phyloP scores from a whole-genome alignment of 1,139 yeast genomes.

The Trichomonascaceae sp. region DNA sequence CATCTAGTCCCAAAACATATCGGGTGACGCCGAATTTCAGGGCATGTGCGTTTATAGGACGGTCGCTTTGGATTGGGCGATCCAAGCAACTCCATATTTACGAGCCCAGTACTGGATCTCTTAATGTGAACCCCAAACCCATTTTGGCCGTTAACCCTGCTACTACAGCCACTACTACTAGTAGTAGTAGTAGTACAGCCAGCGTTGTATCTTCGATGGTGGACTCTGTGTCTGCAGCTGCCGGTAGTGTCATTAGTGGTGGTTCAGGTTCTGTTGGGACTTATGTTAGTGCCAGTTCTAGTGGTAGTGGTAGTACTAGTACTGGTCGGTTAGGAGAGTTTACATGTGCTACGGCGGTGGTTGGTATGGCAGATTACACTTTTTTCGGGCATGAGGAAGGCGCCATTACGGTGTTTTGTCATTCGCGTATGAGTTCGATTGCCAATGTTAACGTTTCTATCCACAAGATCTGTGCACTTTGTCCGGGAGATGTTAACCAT shows the following conservation, averaged over 20 bases:
- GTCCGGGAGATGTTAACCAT: slow-evolving; percentile 19
- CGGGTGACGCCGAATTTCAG: slow-evolving; percentile 22
- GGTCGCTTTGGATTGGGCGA: slow-evolving; percentile 26
- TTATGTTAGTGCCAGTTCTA: slow-evolving; percentile 5
- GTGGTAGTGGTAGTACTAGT: slow-evolving; percentile 7
- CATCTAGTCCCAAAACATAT: slow-evolving; percentile 19
- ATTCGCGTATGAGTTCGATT: slow-evolving; percentile 15
- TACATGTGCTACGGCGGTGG: slow-evolving; percentile 20
- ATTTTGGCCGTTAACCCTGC: slow-evolving; percentile 11
- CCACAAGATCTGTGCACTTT: slow-evolving; percentile 22
- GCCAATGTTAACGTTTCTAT: slow-evolving; percentile 25
- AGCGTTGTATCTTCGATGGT: too few species aligned
- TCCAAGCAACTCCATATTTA: slow-evolving; percentile 24
- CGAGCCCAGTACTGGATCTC: slow-evolving; percentile 18
- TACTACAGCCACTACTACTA: slow-evolving; percentile 1
- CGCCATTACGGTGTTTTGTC: slow-evolving; percentile 24
- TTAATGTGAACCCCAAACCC: slow-evolving; percentile 19
- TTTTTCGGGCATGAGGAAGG: slow-evolving; percentile 34
- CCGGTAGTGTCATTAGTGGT: not conserved
- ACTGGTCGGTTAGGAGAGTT: slow-evolving; percentile 17
- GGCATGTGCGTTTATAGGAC: slow-evolving; percentile 19
- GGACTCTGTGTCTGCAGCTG: not conserved
- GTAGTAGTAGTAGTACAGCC: slow-evolving; percentile 2
- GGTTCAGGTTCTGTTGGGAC: not conserved
- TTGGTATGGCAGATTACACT: slow-evolving; percentile 19